These are phyloP conservation scores for Ilex asprella DNA, from an alignment of 257 asterid genomes.

Conservation along the genomic window DNA sequence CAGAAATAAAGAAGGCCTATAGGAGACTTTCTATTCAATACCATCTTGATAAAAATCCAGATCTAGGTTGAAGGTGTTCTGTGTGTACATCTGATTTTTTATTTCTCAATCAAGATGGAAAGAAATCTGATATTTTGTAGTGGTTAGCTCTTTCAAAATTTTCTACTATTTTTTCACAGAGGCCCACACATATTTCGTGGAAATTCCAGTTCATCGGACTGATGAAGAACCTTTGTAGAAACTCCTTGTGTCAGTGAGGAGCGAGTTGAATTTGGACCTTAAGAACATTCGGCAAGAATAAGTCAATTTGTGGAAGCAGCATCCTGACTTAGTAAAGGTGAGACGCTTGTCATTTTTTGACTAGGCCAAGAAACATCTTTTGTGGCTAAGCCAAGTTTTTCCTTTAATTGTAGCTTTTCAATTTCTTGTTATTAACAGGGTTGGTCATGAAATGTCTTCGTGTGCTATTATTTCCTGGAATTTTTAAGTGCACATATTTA, in stretches of 20 bases:
- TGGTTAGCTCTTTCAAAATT: conserved; percentile 18
- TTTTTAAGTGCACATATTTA: too few species aligned
- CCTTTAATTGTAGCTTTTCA: not conserved
- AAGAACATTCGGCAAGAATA: conserved; percentile 92
- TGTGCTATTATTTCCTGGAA: not conserved
- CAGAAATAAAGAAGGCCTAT: conserved; percentile 95
- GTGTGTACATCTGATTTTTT: conserved; percentile 19
- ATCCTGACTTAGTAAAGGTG: conserved; percentile 97
- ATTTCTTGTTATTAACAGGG: not conserved
- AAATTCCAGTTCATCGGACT: conserved; percentile 89
- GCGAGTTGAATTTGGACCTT: conserved; percentile 93
- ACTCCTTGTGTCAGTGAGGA: conserved; percentile 79
- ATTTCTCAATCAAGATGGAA: conserved; percentile 3
- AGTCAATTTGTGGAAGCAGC: conserved; percentile 94
- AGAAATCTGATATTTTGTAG: conserved; percentile 11
- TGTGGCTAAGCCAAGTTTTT: conserved; percentile 53
- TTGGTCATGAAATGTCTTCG: not conserved
- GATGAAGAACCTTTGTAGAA: conserved; percentile 97
- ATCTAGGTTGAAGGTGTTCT: conserved; percentile 89
- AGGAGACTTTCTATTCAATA: conserved; percentile 90
- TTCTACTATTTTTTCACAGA: conserved; percentile 42
- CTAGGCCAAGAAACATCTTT: conserved; percentile 14
- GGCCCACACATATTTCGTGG: conserved; percentile 85
- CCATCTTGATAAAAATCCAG: conserved; percentile 99
- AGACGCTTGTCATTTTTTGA: conserved; percentile 13